phyloP scores from a whole-genome alignment of 768 basidiomycete genomes.

The Termitomyces sp. region DNA sequence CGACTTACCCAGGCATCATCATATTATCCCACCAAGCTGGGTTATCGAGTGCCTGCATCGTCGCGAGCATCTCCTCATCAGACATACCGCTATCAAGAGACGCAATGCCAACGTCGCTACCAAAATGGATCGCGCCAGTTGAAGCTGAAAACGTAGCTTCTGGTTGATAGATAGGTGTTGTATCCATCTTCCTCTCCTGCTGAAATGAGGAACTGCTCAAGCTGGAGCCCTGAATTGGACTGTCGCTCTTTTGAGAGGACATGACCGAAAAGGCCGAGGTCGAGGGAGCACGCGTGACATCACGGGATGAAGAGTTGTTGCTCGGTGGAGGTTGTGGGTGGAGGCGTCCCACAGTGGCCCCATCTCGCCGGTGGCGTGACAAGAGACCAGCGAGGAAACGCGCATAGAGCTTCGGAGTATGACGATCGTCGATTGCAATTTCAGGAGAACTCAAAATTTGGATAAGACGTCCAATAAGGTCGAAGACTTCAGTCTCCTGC shows the following conservation, averaged over 20 bases:
- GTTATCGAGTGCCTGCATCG: slow-evolving; percentile 69
- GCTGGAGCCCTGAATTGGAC: slow-evolving; percentile 15
- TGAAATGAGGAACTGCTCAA: slow-evolving; percentile 11
- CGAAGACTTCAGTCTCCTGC: slow-evolving; percentile 66
- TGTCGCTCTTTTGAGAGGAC: slow-evolving; percentile 14
- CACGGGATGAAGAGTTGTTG: slow-evolving; percentile 18
- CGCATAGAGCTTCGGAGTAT: slow-evolving; percentile 76
- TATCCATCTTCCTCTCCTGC: slow-evolving; percentile 21
- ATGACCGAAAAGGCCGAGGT: slow-evolving; percentile 25
- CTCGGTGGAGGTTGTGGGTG: slow-evolving; percentile 45
- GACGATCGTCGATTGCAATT: slow-evolving; percentile 76
- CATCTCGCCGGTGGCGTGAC: slow-evolving; percentile 63
- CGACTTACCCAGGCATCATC: slow-evolving; percentile 77
- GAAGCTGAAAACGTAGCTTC: slow-evolving; percentile 41
- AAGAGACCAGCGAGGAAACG: slow-evolving; percentile 74
- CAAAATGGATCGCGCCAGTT: slow-evolving; percentile 36
- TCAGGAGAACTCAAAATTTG: slow-evolving; percentile 65
- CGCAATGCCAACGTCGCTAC: slow-evolving; percentile 33
- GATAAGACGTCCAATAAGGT: slow-evolving; percentile 67
- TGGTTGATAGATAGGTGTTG: slow-evolving; percentile 36
- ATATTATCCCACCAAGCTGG: slow-evolving; percentile 71
- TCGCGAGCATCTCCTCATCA: slow-evolving; percentile 59
- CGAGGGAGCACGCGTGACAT: slow-evolving; percentile 14
- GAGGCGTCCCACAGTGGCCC: slow-evolving; percentile 49
- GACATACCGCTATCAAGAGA: slow-evolving; percentile 29